phyloP scores from a whole-genome alignment of 805 yeast species.

The Clavispora fructus region DNA sequence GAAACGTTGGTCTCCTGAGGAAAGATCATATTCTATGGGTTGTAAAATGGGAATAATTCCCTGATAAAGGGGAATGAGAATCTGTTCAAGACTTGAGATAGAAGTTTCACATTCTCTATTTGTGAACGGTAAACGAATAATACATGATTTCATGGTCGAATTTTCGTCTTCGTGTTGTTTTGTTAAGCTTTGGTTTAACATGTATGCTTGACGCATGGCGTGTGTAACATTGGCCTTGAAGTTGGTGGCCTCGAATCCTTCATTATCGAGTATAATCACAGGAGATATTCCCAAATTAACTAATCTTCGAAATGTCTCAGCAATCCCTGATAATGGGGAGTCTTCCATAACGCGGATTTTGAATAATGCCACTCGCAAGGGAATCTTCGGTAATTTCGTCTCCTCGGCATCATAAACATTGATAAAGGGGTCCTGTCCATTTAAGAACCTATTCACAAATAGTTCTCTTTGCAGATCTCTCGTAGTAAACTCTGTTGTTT shows the following conservation, averaged over 20 bases:
- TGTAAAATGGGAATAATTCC: conserved; percentile 60
- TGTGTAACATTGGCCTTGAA: conserved; percentile 29
- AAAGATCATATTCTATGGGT: conserved; percentile 41
- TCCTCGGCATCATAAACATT: conserved; percentile 28
- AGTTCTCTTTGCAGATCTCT: conserved; percentile 27
- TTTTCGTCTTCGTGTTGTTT: conserved; percentile 16
- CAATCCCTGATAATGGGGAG: conserved; percentile 38
- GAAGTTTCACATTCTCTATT: conserved; percentile 6
- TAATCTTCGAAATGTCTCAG: conserved; percentile 51
- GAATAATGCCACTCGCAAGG: conserved; percentile 53
- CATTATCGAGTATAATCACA: conserved; percentile 54
- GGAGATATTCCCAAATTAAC: conserved; percentile 70
- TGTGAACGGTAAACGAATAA: conserved; percentile 24
- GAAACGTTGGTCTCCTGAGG: conserved; percentile 21
- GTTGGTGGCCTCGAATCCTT: conserved; percentile 16
- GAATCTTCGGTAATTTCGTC: conserved; percentile 32
- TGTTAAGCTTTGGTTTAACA: conserved; percentile 20
- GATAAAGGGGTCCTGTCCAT: conserved; percentile 28
- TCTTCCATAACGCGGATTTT: conserved; percentile 41
- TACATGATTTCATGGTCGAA: conserved; percentile 19
- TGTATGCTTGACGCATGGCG: conserved; percentile 28
- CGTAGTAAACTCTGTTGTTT: conserved; percentile 18
- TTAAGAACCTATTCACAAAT: conserved; percentile 28
- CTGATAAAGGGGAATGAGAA: conserved; percentile 38
- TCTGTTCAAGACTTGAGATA: conserved; percentile 23